These are phyloP conservation scores for Populus hybrid DNA, from an alignment of 441 rosid genomes.

Conservation along the genomic window DNA sequence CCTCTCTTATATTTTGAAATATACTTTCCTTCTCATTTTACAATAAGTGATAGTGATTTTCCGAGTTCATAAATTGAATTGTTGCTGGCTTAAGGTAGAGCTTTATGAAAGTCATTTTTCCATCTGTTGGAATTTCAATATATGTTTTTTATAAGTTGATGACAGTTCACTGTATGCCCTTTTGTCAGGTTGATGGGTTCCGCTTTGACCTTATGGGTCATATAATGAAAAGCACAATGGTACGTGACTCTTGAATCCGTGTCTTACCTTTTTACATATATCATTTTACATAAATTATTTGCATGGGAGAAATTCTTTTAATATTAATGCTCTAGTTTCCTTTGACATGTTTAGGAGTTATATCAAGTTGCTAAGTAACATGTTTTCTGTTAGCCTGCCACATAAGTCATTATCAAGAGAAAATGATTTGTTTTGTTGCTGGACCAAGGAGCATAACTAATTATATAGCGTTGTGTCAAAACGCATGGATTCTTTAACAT, in stretches of 20 bases:
- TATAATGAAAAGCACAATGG: constrained; percentile 89
- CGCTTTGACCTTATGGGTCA: constrained; percentile 99
- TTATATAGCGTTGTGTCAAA: background rate
- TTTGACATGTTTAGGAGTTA: background rate
- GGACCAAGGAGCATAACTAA: background rate
- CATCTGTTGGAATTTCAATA: background rate
- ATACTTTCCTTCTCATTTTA: constrained; percentile 1
- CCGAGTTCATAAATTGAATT: background rate
- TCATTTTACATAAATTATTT: background rate
- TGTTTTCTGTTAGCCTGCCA: background rate
- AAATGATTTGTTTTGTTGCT: constrained; percentile 1
- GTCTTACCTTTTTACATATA: background rate
- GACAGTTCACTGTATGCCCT: constrained; percentile 11
- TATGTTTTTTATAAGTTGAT: constrained; percentile 13
- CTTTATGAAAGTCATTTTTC: background rate
- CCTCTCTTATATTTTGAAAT: background rate
- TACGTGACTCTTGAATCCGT: constrained; percentile 30
- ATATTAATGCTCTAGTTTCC: background rate
- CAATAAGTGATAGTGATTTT: background rate
- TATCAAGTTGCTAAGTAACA: background rate
- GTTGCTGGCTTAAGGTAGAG: constrained; percentile 1
- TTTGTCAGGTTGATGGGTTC: constrained; percentile 84
- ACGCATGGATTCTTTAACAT: constrained; percentile 9
- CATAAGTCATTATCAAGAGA: background rate
- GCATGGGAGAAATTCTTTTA: background rate